These are phyloP conservation scores for Yamadazyma triangularis DNA, from an alignment of 1,139 yeast genomes.

Conservation along the genomic window DNA sequence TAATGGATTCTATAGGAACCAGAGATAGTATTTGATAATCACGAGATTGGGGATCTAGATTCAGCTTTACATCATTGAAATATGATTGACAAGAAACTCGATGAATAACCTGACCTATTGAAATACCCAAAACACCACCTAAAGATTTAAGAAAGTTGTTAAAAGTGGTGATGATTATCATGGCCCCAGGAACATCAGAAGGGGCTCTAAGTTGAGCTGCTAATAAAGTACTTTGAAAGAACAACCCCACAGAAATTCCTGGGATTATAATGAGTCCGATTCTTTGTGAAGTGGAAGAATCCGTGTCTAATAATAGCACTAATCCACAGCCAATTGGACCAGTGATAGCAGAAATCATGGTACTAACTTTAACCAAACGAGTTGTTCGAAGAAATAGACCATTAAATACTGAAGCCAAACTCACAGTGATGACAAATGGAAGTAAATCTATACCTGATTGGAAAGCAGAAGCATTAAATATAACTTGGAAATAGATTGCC, in stretches of 20 bases:
- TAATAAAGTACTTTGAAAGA: conserved; percentile 49
- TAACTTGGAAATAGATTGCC: conserved; percentile 55
- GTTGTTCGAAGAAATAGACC: conserved; percentile 46
- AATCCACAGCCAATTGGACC: conserved; percentile 54
- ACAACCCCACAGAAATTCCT: conserved; percentile 54
- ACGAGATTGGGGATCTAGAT: conserved; percentile 12
- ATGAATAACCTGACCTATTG: conserved; percentile 46
- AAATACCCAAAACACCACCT: conserved; percentile 47
- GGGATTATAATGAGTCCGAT: conserved; percentile 53
- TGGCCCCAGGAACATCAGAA: conserved; percentile 41
- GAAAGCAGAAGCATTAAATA: conserved; percentile 44
- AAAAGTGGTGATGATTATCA: conserved; percentile 47
- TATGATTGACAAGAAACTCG: conserved; percentile 22
- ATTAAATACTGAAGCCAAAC: conserved; percentile 40
- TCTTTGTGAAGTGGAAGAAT: conserved; percentile 30
- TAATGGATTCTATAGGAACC: conserved; percentile 17
- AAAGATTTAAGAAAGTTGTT: conserved; percentile 42
- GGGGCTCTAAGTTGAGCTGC: conserved; percentile 57
- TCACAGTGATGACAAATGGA: conserved; percentile 50
- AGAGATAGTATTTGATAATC: conserved; percentile 14
- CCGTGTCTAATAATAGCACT: conserved; percentile 32
- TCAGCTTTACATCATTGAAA: conserved; percentile 13
- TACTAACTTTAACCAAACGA: conserved; percentile 45
- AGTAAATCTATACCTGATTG: conserved; percentile 56
- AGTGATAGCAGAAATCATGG: conserved; percentile 37